phyloP scores from a whole-genome alignment of 495 filamentous ascomycete species.

The Trichoderma orchidacearum region DNA sequence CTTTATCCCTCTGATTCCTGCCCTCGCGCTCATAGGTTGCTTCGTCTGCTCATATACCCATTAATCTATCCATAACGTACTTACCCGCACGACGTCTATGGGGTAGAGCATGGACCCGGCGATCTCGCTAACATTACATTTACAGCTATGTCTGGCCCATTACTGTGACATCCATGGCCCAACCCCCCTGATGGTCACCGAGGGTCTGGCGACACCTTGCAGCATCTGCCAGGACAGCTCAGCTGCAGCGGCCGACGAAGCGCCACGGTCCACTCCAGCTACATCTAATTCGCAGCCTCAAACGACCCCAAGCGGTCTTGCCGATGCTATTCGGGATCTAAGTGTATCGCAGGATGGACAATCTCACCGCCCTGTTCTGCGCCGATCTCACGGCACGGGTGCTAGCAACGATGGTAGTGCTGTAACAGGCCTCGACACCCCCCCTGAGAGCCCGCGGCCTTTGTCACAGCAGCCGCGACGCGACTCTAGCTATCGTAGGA shows the following conservation, averaged over 20 bases:
- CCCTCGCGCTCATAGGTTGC: neutral
- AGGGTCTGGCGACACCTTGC: conserved; percentile 69
- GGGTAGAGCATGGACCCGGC: neutral
- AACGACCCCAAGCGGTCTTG: conserved; percentile 13
- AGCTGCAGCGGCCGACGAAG: neutral
- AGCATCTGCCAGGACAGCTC: conserved; percentile 48
- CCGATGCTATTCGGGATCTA: conserved; percentile 27
- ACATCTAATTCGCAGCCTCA: neutral
- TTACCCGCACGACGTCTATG: too few relatives aligned
- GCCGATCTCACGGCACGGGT: conserved; percentile 21
- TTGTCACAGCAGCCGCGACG: conserved; percentile 20
- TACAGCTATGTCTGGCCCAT: conserved; percentile 85
- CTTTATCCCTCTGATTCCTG: neutral
- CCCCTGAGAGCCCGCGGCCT: conserved; percentile 46
- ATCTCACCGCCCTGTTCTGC: conserved; percentile 6
- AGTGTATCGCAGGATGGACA: conserved; percentile 18
- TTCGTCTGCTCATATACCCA: neutral
- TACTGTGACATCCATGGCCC: conserved; percentile 95
- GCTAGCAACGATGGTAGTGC: conserved; percentile 12
- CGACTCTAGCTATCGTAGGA: conserved; percentile 35
- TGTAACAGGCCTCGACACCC: conserved; percentile 39
- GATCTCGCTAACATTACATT: neutral
- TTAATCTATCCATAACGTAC: neutral
- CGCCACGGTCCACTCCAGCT: neutral
- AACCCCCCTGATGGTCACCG: conserved; percentile 89